Percentiles rank a stretch among this genome's conserved stretches.
These are phyloP conservation scores for Botrytis galanthina DNA, from an alignment of 2,329 filamentous ascomycete species.

Conservation along the genomic window DNA sequence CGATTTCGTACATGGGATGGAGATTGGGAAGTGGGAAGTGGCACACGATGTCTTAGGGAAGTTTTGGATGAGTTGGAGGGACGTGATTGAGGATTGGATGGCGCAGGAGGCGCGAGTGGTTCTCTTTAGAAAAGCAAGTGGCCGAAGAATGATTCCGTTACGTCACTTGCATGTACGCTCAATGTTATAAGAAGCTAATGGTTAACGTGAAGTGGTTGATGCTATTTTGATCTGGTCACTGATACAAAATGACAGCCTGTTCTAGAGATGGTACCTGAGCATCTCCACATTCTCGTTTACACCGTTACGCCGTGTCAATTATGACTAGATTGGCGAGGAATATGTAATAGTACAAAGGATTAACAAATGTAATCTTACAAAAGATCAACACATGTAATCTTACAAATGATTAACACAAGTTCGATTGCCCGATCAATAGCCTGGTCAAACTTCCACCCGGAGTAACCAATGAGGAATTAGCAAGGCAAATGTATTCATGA, in stretches of 20 bases:
- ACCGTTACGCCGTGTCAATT: not conserved
- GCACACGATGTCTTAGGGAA: not conserved
- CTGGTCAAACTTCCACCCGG: not conserved
- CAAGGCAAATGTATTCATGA: not conserved
- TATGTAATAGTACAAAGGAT: not conserved
- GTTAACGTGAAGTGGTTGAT: not conserved
- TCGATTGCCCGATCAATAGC: not conserved
- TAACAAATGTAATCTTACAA: not conserved
- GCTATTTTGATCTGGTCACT: not conserved
- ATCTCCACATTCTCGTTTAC: not conserved
- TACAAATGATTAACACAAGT: not conserved
- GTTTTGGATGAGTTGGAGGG: not conserved
- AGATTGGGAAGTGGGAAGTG: no score
- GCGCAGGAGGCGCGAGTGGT: not conserved
- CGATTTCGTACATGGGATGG: not conserved
- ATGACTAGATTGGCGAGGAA: not conserved
- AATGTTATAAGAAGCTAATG: no score
- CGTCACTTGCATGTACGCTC: not conserved
- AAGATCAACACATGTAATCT: not conserved
- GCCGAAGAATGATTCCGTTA: not conserved
- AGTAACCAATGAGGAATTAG: not conserved
- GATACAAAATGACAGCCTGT: not conserved
- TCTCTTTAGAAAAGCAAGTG: not conserved
- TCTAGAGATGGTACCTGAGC: not conserved
- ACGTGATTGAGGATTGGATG: not conserved